Base-by-base conservation (phyloP, 1,139 yeast species). In the Taphrina sp. region DNA sequence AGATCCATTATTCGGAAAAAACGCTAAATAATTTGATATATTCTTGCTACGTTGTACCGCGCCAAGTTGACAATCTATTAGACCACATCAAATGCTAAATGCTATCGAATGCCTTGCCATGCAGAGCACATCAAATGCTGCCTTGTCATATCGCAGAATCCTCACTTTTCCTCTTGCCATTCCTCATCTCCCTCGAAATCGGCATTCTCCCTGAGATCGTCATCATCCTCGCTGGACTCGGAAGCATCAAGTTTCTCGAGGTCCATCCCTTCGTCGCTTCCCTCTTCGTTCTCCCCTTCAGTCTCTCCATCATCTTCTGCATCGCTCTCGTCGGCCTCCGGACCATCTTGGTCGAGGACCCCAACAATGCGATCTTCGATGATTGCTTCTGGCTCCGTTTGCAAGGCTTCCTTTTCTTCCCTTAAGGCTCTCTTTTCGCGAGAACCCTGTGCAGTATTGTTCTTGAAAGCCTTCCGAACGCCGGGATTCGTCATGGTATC, bases 401-500 rank as follows among this genome's bases (percentile, higher is more conserved):
- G n/a, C n/a, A 10, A 5, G 20, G 22, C 45, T 1, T 41, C 31
- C 23, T 16, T 26, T 8, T 16, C 16, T n/a, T n/a, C n/a, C n/a
- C 31, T 26, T 26, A 7, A 12, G 31, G 10, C 12, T 26, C 10
- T 26, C 12, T 26, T 26, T 20, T 33, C 38, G 8, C 38, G 24
- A 17, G 20, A 19, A 28, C 35, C 33, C 7, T 26, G 24, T 24
- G 47, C 47, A 19, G 1, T 31, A 20, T 34, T 33, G 12, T 16
- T 5, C 31, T 57, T 24, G 59, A 57, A 64, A 3, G 84, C 74
- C 52, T 75, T 75, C 65, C 96, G 80, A 17, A 90, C 90, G 10
- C 95, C 77, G 60, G 79, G 75, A 71, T 92, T 92, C 58, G 88
- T 79, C 69, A 90, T 83, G 5, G 85, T 78, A 70, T 92, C 97